Conservation (phyloP, 139 green algal genomes). For the Picochlorum sp. region DNA sequence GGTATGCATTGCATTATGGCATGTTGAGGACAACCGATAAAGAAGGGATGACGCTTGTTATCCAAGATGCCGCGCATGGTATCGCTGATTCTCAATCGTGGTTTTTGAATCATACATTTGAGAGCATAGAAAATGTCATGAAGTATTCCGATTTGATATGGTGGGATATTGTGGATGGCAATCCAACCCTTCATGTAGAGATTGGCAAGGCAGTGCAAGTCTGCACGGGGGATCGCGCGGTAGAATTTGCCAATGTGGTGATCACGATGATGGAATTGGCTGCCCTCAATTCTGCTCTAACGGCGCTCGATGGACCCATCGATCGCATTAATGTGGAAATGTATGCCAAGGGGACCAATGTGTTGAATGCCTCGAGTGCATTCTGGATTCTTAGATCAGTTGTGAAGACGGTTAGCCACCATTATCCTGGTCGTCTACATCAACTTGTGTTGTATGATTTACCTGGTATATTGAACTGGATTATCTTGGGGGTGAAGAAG, state of each 20-base stretch:
- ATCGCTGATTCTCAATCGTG: constrained; percentile 9
- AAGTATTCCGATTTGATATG: constrained; percentile 17
- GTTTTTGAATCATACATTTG: constrained; percentile 17
- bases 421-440: constrained; percentile 38
- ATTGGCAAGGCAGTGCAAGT: constrained; percentile 17
- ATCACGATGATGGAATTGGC: constrained; percentile 14
- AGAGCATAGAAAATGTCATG: neutral
- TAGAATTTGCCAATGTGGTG: constrained; percentile 21
- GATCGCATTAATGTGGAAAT: constrained; percentile 20
- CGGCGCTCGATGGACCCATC: neutral
- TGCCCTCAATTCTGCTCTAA: neutral
- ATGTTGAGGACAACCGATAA: constrained; percentile 5
- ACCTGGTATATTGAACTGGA: constrained; percentile 26
- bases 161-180: constrained; percentile 7
- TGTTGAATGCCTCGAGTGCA: constrained; percentile 10
- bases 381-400: constrained; percentile 24
- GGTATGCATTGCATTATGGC: constrained; percentile 21
- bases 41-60: neutral
- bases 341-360: constrained; percentile 11
- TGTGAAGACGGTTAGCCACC: constrained; percentile 26
- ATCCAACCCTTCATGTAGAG: constrained; percentile 17
- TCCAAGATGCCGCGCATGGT: constrained; percentile 9
- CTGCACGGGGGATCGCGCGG: constrained; percentile 8
- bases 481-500: constrained; percentile 22
- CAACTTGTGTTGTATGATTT: constrained; percentile 34